These are phyloP conservation scores for Penicillium verrucosum DNA, from an alignment of 2,329 filamentous ascomycete species.

Conservation along the genomic window DNA sequence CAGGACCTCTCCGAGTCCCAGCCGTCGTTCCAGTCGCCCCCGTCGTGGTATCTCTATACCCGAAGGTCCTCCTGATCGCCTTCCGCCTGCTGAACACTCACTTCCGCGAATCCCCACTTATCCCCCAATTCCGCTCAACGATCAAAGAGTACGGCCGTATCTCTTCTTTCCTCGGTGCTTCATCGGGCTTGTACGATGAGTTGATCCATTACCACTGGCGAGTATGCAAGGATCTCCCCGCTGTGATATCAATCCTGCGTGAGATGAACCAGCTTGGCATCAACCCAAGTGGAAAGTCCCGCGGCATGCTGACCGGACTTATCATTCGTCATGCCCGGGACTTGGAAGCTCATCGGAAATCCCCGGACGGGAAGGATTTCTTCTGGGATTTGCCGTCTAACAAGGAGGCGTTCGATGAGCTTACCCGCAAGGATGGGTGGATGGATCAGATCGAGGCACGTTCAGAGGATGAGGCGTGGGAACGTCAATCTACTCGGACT, in stretches of 20 bases:
- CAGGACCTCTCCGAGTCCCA: slow-evolving; percentile 31
- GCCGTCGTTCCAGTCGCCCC: slow-evolving; percentile 28
- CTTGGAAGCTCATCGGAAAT: slow-evolving; percentile 8
- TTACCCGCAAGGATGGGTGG: slow-evolving; percentile 29
- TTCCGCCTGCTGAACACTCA: slow-evolving; percentile 41
- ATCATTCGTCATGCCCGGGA: slow-evolving; percentile 26
- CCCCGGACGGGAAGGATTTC: slow-evolving; percentile 9
- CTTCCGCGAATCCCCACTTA: slow-evolving; percentile 41
- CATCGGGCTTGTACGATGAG: slow-evolving; percentile 44
- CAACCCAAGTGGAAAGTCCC: slow-evolving; percentile 35
- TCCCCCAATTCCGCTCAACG: slow-evolving; percentile 39
- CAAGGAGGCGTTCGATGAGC: slow-evolving; percentile 26
- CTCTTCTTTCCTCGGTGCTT: slow-evolving; percentile 44
- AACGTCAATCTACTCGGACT: background rate
- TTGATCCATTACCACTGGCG: slow-evolving; percentile 44
- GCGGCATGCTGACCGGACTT: slow-evolving; percentile 31
- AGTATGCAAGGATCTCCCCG: slow-evolving; percentile 40
- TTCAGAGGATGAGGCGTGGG: background rate
- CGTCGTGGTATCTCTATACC: slow-evolving; percentile 40
- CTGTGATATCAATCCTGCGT: slow-evolving; percentile 38
- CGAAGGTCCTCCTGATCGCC: slow-evolving; percentile 40
- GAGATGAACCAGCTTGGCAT: slow-evolving; percentile 47
- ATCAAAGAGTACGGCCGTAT: slow-evolving; percentile 42
- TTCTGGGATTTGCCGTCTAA: slow-evolving; percentile 37
- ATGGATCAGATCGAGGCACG: slow-evolving; percentile 19